A percentile compares a stretch with the other conserved stretches of the same genome.
Evolutionary conservation across 2,329 filamentous ascomycete species (phyloP).

Genomic region (Pseudogymnoascus pannorum): DNA sequence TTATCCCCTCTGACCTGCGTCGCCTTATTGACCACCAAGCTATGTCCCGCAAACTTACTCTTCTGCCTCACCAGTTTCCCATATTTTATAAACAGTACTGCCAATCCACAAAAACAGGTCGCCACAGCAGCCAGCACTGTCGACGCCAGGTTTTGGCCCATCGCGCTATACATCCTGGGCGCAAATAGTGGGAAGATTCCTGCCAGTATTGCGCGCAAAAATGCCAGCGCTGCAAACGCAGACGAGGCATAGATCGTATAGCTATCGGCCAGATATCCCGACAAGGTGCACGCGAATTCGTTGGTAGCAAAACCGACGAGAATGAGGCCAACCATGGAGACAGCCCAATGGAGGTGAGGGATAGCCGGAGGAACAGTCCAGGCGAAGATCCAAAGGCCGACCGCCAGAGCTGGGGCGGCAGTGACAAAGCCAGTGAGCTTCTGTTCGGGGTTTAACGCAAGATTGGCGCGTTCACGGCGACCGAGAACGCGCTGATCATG

Average conservation of each 20-base stretch:
- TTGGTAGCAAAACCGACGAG: constrained; percentile 41
- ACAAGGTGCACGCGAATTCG: constrained; percentile 35
- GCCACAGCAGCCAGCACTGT: constrained; percentile 35
- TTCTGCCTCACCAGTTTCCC: constrained; percentile 30
- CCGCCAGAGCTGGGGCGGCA: constrained; percentile 36
- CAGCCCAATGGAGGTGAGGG: constrained; percentile 31
- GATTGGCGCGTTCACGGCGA: constrained; percentile 17
- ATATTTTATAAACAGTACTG: constrained; percentile 32
- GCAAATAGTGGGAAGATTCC: constrained; percentile 36
- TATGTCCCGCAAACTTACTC: constrained; percentile 33
- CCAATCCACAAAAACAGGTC: constrained; percentile 34
- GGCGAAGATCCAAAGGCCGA: constrained; percentile 39
- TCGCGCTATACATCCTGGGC: constrained; percentile 31
- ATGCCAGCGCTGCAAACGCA: constrained; percentile 35
- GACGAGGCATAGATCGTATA: constrained; percentile 39
- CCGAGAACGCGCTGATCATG: constrained; percentile 33
- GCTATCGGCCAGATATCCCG: constrained; percentile 38
- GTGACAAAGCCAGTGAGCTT: constrained; percentile 41
- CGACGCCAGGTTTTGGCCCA: constrained; percentile 35
- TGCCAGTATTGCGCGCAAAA: constrained; percentile 33
- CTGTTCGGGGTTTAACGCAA: constrained; percentile 35
- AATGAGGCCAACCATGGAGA: constrained; percentile 34
- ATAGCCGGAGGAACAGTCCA: constrained; percentile 39
- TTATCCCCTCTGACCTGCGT: constrained; percentile 6
- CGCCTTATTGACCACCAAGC: constrained; percentile 8